phyloP scores from a whole-genome alignment of 192 early-diverging fungal species.

The Backusella luteola region DNA sequence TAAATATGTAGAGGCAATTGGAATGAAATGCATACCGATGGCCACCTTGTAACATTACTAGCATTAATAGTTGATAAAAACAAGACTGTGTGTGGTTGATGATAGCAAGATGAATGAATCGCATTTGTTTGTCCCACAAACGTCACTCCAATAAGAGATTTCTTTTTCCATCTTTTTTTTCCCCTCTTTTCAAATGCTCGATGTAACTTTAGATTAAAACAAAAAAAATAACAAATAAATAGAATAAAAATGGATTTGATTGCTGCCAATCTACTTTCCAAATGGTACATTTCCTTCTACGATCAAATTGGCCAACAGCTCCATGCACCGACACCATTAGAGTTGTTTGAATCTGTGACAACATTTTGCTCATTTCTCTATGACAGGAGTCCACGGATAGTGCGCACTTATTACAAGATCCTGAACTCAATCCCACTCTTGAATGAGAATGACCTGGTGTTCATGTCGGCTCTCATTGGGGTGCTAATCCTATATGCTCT shows the following conservation, averaged over 20 bases:
- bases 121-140: background rate
- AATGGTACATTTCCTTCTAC: constrained; percentile 1
- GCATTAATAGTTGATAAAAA: background rate
- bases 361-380: background rate
- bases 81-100: background rate
- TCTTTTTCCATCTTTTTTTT: background rate
- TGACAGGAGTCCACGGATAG: background rate
- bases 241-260: background rate
- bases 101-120: background rate
- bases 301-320: background rate
- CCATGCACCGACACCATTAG: background rate
- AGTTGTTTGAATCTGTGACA: background rate
- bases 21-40: too few relatives aligned
- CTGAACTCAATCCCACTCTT: background rate
- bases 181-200: background rate
- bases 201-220: background rate
- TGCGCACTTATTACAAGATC: background rate
- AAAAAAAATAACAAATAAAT: background rate
- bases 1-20: background rate
- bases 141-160: background rate
- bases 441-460: background rate
- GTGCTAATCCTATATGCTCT: background rate
- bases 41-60: too few relatives aligned
- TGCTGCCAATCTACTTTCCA: constrained; percentile 5
- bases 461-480: background rate